Conservation (phyloP, 1,284 basidiomycete genomes). For the Cryptococcus deneoformans region DNA sequence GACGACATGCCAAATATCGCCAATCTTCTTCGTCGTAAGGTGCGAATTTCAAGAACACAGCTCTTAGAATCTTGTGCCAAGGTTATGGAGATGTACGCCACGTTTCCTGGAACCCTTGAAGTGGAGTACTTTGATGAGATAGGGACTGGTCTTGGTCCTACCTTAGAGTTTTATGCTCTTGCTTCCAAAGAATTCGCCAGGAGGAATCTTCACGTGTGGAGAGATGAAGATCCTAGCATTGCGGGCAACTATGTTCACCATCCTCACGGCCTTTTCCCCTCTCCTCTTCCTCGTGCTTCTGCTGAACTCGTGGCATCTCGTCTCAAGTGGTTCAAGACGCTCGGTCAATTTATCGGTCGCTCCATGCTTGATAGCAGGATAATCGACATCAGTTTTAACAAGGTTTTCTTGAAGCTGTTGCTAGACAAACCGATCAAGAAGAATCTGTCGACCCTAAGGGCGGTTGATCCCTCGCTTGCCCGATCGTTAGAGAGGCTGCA, state of each 20-base stretch:
- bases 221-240: conserved; percentile 69
- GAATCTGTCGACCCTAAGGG: conserved; percentile 75
- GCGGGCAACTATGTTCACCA: conserved; percentile 71
- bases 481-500: conserved; percentile 80
- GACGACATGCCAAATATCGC: conserved; percentile 90
- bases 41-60: conserved; percentile 90
- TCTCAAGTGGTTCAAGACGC: conserved; percentile 78
- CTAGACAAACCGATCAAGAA: conserved; percentile 80
- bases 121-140: conserved; percentile 99
- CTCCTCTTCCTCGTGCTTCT: conserved; percentile 54
- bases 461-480: conserved; percentile 79
- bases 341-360: conserved; percentile 98
- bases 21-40: conserved; percentile 91
- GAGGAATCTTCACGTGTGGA: conserved; percentile 83
- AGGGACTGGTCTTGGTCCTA: conserved; percentile 95
- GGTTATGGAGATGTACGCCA: conserved; percentile 94
- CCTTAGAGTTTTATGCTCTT: conserved; percentile 96
- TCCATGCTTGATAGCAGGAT: conserved; percentile 96
- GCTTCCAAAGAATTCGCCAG: conserved; percentile 91
- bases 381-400: conserved; percentile 93
- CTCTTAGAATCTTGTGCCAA: conserved; percentile 97
- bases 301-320: conserved; percentile 12
- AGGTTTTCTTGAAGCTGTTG: conserved; percentile 82
- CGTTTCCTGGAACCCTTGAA: conserved; percentile 84
- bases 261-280: conserved; percentile 83